A percentile compares a stretch with the other conserved stretches of the same genome.
These are phyloP conservation scores for Linum usitatissimum DNA, from an alignment of 345 rosid species.

Conservation along the genomic window DNA sequence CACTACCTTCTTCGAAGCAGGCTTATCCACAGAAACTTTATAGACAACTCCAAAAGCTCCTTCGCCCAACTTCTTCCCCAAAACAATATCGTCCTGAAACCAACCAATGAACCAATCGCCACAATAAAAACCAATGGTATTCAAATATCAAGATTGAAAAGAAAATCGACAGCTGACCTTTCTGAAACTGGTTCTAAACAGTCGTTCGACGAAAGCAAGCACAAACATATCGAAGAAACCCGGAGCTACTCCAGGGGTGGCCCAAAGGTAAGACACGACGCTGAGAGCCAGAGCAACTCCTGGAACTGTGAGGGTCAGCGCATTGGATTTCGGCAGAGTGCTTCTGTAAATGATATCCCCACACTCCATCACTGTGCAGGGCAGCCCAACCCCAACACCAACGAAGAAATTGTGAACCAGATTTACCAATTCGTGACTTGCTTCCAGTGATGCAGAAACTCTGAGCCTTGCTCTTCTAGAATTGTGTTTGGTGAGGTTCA, in stretches of 20 bases:
- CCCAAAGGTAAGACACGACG: slow-evolving; percentile 88
- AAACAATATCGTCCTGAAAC: slow-evolving; percentile 75
- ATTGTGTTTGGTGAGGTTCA: slow-evolving; percentile 21
- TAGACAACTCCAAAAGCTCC: slow-evolving; percentile 94
- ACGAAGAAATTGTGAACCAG: slow-evolving; percentile 58
- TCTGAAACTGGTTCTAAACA: slow-evolving; percentile 58
- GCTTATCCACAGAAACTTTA: slow-evolving; percentile 51
- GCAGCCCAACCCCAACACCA: slow-evolving; percentile 96
- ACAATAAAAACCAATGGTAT: neutral
- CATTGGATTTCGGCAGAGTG: slow-evolving; percentile 76
- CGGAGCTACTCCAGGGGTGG: slow-evolving; percentile 98
- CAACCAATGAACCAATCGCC: neutral
- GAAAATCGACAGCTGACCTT: slow-evolving; percentile 32
- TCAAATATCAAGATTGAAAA: neutral
- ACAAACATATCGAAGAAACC: slow-evolving; percentile 95
- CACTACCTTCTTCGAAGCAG: slow-evolving; percentile 64
- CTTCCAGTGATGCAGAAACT: slow-evolving; percentile 30
- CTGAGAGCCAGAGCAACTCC: slow-evolving; percentile 74
- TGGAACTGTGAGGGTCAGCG: slow-evolving; percentile 63
- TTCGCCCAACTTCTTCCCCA: slow-evolving; percentile 95
- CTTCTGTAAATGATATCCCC: slow-evolving; percentile 91
- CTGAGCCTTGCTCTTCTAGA: slow-evolving; percentile 19
- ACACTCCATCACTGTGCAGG: slow-evolving; percentile 97
- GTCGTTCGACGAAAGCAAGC: slow-evolving; percentile 84
- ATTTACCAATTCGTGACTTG: slow-evolving; percentile 31